phyloP scores from a whole-genome alignment of 768 basidiomycete genomes.

The Russula abietina region DNA sequence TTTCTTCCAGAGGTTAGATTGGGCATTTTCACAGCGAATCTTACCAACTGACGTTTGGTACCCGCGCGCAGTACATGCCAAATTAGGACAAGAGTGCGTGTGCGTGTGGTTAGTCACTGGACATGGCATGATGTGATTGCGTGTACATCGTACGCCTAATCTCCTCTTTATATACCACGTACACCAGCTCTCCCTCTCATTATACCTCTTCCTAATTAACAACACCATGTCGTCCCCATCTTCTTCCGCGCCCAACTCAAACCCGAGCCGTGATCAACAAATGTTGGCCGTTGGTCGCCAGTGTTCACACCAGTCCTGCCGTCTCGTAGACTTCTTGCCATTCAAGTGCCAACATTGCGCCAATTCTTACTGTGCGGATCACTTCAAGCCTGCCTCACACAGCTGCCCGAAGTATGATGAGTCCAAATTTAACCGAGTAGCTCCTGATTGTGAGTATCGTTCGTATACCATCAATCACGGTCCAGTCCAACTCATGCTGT shows the following conservation, averaged over 20 bases:
- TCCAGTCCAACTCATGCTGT: background rate
- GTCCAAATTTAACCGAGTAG: constrained; percentile 63
- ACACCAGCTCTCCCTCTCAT: background rate
- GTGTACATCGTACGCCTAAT: constrained; percentile 16
- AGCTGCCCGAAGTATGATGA: constrained; percentile 66
- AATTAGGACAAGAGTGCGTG: too few species aligned
- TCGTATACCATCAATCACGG: background rate
- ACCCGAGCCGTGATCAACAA: constrained; percentile 42
- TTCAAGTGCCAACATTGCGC: constrained; percentile 82
- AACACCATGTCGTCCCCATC: constrained; percentile 29
- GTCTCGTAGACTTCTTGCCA: constrained; percentile 76
- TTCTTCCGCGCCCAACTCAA: constrained; percentile 17
- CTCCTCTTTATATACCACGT: constrained; percentile 2
- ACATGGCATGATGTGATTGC: too few species aligned
- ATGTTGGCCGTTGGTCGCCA: constrained; percentile 65
- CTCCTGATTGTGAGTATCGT: constrained; percentile 59
- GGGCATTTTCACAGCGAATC: too few species aligned
- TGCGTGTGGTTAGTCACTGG: too few species aligned
- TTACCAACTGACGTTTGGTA: too few species aligned
- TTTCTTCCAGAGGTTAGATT: background rate
- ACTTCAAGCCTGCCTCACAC: constrained; percentile 67
- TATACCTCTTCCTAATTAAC: constrained; percentile 5
- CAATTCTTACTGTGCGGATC: constrained; percentile 66
- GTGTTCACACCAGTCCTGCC: constrained; percentile 61
- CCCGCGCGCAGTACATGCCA: too few species aligned